phyloP scores from a whole-genome alignment of 768 basidiomycete species.

The Tephrocybe sp. region DNA sequence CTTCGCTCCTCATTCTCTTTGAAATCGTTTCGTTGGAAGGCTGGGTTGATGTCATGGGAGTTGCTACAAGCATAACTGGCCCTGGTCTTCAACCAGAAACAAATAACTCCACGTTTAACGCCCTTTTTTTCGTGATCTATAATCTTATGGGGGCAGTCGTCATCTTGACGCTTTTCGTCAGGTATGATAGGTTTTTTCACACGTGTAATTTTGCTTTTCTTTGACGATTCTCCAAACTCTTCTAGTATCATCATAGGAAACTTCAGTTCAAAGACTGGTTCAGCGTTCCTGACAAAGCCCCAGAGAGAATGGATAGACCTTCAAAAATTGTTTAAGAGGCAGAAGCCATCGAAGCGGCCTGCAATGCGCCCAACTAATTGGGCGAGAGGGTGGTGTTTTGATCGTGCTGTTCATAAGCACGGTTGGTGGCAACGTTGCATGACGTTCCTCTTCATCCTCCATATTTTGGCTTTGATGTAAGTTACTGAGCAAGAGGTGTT shows the following conservation, averaged over 20 bases:
- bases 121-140: constrained; percentile 89
- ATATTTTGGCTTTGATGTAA: constrained; percentile 83
- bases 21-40: constrained; percentile 97
- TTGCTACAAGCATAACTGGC: constrained; percentile 78
- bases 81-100: constrained; percentile 64
- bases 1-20: constrained; percentile 87
- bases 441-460: constrained; percentile 76
- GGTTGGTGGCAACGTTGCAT: constrained; percentile 89
- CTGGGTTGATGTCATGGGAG: constrained; percentile 92
- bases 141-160: constrained; percentile 90
- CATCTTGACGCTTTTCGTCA: constrained; percentile 87
- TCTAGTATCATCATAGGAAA: constrained; percentile 92
- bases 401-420: constrained; percentile 87
- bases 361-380: constrained; percentile 50
- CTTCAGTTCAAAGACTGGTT: constrained; percentile 84
- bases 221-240: constrained; percentile 15
- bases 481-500: constrained; percentile 26
- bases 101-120: constrained; percentile 79
- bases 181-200: constrained; percentile 44
- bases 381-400: constrained; percentile 85
- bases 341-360: constrained; percentile 84
- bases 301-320: constrained; percentile 96
- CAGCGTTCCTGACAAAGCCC: constrained; percentile 80
- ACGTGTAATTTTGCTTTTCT: not conserved
- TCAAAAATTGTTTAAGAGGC: constrained; percentile 83